Evolutionary conservation across 2,329 filamentous ascomycete genomes (phyloP).

Genomic region (Ophiostoma sp.): DNA sequence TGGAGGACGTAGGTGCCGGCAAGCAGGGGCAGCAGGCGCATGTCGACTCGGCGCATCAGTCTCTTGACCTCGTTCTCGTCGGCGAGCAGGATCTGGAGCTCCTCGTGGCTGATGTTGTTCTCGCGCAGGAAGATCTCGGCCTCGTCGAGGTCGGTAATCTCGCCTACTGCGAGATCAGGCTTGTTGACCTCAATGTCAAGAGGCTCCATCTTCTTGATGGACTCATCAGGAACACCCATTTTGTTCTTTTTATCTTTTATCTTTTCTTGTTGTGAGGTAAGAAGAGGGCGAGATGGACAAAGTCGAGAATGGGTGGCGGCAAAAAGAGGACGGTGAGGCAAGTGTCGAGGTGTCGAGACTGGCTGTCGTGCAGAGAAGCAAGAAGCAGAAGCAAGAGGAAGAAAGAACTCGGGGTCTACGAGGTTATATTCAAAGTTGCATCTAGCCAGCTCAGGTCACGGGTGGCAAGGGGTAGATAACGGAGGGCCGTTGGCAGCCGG

Average conservation of each 20-base stretch:
- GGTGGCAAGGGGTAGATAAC: slow-evolving; percentile 10
- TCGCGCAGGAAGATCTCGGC: slow-evolving; percentile 17
- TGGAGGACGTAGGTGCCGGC: slow-evolving; percentile 13
- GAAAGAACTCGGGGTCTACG: neutral
- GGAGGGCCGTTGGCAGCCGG: slow-evolving; percentile 13
- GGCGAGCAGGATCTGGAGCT: slow-evolving; percentile 12
- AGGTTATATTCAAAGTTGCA: slow-evolving; percentile 6
- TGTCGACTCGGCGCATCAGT: slow-evolving; percentile 12
- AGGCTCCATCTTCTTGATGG: slow-evolving; percentile 12
- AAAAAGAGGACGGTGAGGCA: neutral
- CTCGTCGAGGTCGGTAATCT: slow-evolving; percentile 13
- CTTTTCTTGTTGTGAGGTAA: neutral
- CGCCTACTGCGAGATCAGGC: slow-evolving; percentile 8
- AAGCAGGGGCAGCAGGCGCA: slow-evolving; percentile 15
- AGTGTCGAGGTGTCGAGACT: slow-evolving; percentile 11
- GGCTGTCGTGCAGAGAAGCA: slow-evolving; percentile 10
- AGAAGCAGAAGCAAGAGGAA: neutral
- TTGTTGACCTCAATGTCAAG: slow-evolving; percentile 6
- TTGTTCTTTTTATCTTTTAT: neutral
- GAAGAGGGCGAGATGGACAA: neutral
- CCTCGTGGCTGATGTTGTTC: slow-evolving; percentile 16
- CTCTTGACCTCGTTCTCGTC: slow-evolving; percentile 16
- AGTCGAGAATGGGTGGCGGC: neutral
- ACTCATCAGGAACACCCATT: slow-evolving; percentile 12
- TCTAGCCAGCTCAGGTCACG: neutral